Base-by-base conservation (phyloP, 495 filamentous ascomycete genomes). In the Talaromyces wortmannii region DNA sequence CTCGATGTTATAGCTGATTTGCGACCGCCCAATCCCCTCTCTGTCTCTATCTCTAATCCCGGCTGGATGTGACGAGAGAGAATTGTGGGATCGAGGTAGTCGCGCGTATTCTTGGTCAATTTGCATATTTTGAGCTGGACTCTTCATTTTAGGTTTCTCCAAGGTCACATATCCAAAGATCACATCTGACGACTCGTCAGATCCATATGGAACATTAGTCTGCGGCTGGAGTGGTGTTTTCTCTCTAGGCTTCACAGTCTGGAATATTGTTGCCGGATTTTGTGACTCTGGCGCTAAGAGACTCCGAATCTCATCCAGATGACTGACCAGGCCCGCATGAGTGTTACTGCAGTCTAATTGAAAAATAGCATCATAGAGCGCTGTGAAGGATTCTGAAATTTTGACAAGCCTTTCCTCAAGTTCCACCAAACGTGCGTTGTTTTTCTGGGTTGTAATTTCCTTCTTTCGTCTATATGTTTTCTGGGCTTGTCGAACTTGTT, bases 401-500 rank as follows among this genome's bases (percentile, higher is more conserved):
- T 86, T 78, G 55, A 83, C 80, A 60, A 89, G 83, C 6, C 76
- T 77, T 13, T 72, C 72, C 57, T 85, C 80, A 7, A 92, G 77
- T 13, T 79, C 75, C 42, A 81, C 67, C 15, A 90, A 85, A 51
- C 81, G 74, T 31, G 76, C 75, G 52, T 86, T 83, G 7, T 91
- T 70, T 5, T 83, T 81, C 23, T 80, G 77, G 50, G 92, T 89
- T 0, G 85, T 85, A 16, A 78, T 86, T 61, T 95, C 90, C 65
- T 92, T 92, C n/a, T 89, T 83, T 58, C 85, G 78, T 29, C 90
- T 81, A 61, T 94, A 92, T 5, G 88, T 89, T 47, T 86, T 77
- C 60, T 95, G 90, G 12, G 90, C 90, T 50, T 91, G 80, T 31
- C 90, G 83, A 53, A 95, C 89, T 69, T 95, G 90, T 6, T 84